Percentiles rank a stretch among this genome's conserved stretches.
These are phyloP conservation scores for Cercospora sesami DNA, from an alignment of 2,329 filamentous ascomycete species.

Conservation along the genomic window DNA sequence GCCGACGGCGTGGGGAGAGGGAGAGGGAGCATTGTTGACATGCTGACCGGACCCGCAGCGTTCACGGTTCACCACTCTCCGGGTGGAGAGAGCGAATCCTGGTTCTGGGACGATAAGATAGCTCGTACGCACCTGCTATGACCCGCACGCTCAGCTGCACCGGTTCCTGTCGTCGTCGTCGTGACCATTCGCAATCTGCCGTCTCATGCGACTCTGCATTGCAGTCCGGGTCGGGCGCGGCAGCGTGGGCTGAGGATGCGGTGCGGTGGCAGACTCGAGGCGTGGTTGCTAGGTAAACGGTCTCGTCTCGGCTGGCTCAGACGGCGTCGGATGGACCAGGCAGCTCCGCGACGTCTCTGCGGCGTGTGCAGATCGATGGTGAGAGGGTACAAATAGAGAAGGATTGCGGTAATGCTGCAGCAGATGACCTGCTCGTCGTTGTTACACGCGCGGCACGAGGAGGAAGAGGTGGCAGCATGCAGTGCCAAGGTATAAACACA, in stretches of 20 bases:
- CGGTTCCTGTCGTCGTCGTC: conserved; percentile 2
- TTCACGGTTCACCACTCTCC: not conserved
- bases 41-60: conserved; percentile 6
- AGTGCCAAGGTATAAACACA: conserved; percentile 7
- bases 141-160: not conserved
- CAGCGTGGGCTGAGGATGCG: not conserved
- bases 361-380: not conserved
- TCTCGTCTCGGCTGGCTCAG: conserved; percentile 7
- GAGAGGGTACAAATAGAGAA: not conserved
- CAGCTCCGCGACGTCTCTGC: not conserved
- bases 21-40: conserved; percentile 4
- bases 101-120: conserved; percentile 6
- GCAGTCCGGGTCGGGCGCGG: not conserved
- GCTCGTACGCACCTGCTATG: conserved; percentile 9
- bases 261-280: conserved; percentile 13
- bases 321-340: conserved; percentile 6
- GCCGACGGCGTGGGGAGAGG: not conserved
- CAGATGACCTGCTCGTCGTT: not conserved
- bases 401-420: not conserved
- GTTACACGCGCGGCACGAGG: conserved; percentile 1
- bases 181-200: not conserved
- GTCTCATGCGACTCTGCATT: conserved; percentile 10
- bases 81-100: conserved; percentile 9
- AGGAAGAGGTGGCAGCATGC: not conserved
- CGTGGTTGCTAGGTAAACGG: conserved; percentile 10